Base-by-base conservation (phyloP, 2,329 filamentous ascomycete genomes). In the Scedosporium apiospermum region DNA sequence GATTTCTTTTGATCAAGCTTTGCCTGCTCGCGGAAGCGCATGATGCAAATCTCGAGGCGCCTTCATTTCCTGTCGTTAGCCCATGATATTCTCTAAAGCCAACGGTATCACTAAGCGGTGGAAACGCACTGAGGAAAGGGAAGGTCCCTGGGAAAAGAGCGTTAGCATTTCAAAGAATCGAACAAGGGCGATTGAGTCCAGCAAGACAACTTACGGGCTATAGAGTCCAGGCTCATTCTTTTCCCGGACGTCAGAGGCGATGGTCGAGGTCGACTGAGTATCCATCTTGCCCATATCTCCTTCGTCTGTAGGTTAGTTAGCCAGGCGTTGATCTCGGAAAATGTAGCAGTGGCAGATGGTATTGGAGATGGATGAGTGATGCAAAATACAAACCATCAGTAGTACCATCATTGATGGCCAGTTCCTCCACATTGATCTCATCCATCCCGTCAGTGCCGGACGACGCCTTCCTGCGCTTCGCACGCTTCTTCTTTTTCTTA, bases 21-120 rank as follows among this genome's bases (percentile, higher is more conserved):
- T 38, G 93, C 88, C 57, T 87, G 89, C 42, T 84, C 80, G 65
- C 89, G 86, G 75, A 88, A 99, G 14, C 91, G 88, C 67, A 92
- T 87, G 62, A 98, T 89, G 57, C 91, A 95, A 27, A 87, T 83
- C 70, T 97, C 88, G 49, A 98, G 91, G 57, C 95, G 91, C 63
- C 88, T 89, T 23, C 9, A 12, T 23, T 5, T 16, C 3, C 14
- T 27, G 58, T 51, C 4, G 21, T 14, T 55, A 55, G 51, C 51
- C 12, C 34, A 38, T 38, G 21, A 16, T 14, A 55, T 12, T 14
- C 51, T 14, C 21, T 23, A 55, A 27, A 55, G 51, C 10, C n/a
- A 49, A 21, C n/a, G 4, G 23, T 55, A 23, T 55, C 23, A 6
- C 12, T 1, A 55, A 27, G 18, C 10, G 4, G 12, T 12, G 5